Conservation (phyloP, 2,329 filamentous ascomycete species). For the Trichoderma koningiopsis region DNA sequence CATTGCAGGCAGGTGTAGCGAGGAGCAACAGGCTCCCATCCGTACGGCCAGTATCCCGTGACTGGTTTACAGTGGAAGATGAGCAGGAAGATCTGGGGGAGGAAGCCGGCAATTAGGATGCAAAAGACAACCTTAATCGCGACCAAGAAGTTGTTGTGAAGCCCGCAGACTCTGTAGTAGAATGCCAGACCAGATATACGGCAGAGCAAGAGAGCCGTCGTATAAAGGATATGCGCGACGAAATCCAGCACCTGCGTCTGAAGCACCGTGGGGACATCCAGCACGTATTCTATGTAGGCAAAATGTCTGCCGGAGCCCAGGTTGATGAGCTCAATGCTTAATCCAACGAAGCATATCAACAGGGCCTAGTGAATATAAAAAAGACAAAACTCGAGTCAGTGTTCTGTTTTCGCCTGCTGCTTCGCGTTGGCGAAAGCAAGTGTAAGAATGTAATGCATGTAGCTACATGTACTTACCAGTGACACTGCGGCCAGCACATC, state of each 20-base stretch:
- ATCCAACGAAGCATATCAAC: constrained; percentile 47
- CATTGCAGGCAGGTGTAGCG: constrained; percentile 51
- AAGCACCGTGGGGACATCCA: constrained; percentile 45
- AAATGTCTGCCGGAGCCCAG: constrained; percentile 52
- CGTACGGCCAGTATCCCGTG: constrained; percentile 55
- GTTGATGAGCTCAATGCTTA: constrained; percentile 48
- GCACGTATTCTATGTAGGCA: constrained; percentile 50
- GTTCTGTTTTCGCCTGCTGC: not conserved
- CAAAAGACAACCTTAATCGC: constrained; percentile 42
- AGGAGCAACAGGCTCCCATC: constrained; percentile 45
- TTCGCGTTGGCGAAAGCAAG: not conserved
- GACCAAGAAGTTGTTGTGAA: constrained; percentile 40
- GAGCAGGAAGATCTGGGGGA: constrained; percentile 53
- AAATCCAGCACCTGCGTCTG: constrained; percentile 52
- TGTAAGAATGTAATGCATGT: not conserved
- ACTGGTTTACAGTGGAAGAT: constrained; percentile 55
- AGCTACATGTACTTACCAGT: constrained; percentile 35
- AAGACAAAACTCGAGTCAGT: not conserved
- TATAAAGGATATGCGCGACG: constrained; percentile 54
- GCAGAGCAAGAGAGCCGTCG: constrained; percentile 51
- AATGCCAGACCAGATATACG: constrained; percentile 56
- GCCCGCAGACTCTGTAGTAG: constrained; percentile 49
- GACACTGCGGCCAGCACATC: constrained; percentile 42
- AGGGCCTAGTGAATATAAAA: constrained; percentile 33
- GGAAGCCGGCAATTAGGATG: constrained; percentile 45